Base-by-base conservation (phyloP, 768 basidiomycete species). In the Pleurotus citrinopileatus region DNA sequence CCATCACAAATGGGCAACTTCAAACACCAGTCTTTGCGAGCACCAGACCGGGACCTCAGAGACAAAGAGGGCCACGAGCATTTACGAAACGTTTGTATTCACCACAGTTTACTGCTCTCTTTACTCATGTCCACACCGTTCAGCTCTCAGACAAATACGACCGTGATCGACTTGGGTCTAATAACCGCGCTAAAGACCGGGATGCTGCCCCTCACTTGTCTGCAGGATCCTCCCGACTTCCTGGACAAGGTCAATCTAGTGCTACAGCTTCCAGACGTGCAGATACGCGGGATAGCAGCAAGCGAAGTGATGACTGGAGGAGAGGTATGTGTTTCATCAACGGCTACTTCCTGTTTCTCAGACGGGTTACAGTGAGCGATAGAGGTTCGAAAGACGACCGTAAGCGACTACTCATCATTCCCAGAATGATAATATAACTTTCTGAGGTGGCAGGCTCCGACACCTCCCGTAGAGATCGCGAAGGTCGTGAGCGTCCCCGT, bases 1-100 rank as follows among this genome's bases (percentile, higher is more conserved):
- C 89, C 90, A 23, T 90, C 91, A 29, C 91, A 93, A 71, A 94
- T 94, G 91, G 91, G 91, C 44, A 92, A 91, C 65, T 94, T 94
- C 69, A 89, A 91, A 65, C 91, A 93, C 63, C 91, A 94, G 60
- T 90, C 91, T 9, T 70, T 87, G 60, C 87, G 89, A 51, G 73
- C 81, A 13, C 76, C 72, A 38, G 88, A 89, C 66, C 79, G 85
- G 34, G 86, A 89, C 63, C 73, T 77, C 19, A 69, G 84, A 59
- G 86, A 89, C 59, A 86, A 84, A 63, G 89, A 91, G 60, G 87
- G 88, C 13, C 86, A 88, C 63, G 88, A 91, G 67, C 75, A 85
- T 32, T 74, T 92, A 44, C 83, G 91, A 56, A 87, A 84, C 72
- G 91, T 87, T 60, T 63, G 87, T 67, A 15, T 53, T 67, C 26